Base-by-base conservation (phyloP, 73 alveolate species). In the Uronychia setigera region DNA sequence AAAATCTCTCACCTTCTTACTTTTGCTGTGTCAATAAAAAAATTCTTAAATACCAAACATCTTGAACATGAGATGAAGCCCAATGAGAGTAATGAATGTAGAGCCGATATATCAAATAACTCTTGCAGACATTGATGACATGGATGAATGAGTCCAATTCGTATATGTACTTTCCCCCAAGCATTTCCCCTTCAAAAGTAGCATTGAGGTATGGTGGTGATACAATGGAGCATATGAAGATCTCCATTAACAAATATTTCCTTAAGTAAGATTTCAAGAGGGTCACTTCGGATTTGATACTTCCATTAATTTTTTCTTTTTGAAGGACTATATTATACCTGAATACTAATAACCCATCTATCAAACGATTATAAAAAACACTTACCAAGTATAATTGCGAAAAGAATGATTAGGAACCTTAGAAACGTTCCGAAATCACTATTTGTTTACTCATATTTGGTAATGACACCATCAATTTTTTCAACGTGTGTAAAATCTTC, bases 61-160 rank as follows among this genome's bases (percentile, higher is more conserved):
- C 89, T 57, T 74, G 76, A 0, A 88, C 89, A 32, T 80, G 79
- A 29, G 84, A 81, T 1, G 89, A 46, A 28, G 88, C 74, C 92
- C 96, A 91, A 35, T 80, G 87, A 0, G 92, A 81, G 77, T 88
- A 91, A 31, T 91, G 96, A 80, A 59, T 81, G 74, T 91, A 91
- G 13, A 91, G 87, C 57, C 96, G 80, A n/a, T 88, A 76, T 0
- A 80, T 0, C 13, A 33, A 32, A 35, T 87, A 88, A 87, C 80
- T 58, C 76, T 85, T 91, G 60, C 87, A 27, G 0, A 91, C 29
- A 27, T 59, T 74, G 13, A 80, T 58, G 78, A 74, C 88, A 1
- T 31, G 57, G n/a, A 87, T 34, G 14, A 91, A 26, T 58, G 77
- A 85, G 77, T 89, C 67, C 29, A 81, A 59, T 9, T 84, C 30